A percentile compares a stretch with the other conserved stretches of the same genome.
phyloP scores from a whole-genome alignment of 2,329 filamentous ascomycete genomes.

The Fusarium sp. region DNA sequence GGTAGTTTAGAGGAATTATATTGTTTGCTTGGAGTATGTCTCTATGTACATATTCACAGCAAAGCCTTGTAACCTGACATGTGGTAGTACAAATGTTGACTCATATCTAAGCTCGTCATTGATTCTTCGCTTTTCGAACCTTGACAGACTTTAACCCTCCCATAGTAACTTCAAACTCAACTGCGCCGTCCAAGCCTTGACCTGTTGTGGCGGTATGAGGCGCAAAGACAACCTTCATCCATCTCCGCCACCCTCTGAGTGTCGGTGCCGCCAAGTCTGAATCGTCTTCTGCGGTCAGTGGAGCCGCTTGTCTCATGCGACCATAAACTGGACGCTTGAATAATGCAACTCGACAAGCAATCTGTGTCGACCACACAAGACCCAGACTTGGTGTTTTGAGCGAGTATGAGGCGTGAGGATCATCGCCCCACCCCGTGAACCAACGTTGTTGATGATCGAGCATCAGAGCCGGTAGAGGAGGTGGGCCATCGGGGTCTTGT shows the following conservation, averaged over 20 bases:
- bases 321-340: conserved; percentile 76
- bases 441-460: conserved; percentile 93
- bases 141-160: conserved; percentile 67
- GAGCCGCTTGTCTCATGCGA: conserved; percentile 53
- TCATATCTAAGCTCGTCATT: neutral
- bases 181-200: conserved; percentile 62
- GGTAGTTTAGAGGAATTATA: conserved; percentile 27
- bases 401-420: conserved; percentile 59
- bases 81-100: neutral
- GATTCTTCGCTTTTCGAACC: conserved; percentile 16
- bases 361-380: conserved; percentile 91
- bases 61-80: conserved; percentile 1
- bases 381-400: conserved; percentile 90
- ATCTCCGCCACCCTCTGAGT: conserved; percentile 75
- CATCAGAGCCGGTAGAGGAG: conserved; percentile 68
- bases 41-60: conserved; percentile 6
- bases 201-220: conserved; percentile 74
- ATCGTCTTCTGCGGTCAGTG: conserved; percentile 55
- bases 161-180: conserved; percentile 81
- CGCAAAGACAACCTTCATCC: conserved; percentile 91
- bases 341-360: conserved; percentile 84
- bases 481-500: conserved; percentile 49
- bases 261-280: conserved; percentile 60
- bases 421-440: conserved; percentile 95
- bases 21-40: conserved; percentile 8